Conservation (phyloP, 75 land plant species). For the Picea sitchensis region DNA sequence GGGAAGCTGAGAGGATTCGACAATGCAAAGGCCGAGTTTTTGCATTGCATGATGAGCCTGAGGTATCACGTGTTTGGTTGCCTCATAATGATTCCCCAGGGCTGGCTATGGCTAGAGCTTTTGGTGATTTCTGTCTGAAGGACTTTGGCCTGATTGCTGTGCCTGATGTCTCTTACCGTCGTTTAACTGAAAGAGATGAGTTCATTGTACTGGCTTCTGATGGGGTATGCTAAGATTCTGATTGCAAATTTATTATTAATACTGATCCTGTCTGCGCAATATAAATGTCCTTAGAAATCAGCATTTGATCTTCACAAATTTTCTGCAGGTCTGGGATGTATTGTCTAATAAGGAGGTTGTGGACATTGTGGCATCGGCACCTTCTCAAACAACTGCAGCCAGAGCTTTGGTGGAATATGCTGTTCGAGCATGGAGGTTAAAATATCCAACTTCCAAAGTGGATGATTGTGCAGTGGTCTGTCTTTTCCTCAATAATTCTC, state of each 20-base stretch:
- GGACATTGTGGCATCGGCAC: conserved; percentile 70
- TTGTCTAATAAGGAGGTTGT: conserved; percentile 87
- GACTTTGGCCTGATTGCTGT: conserved; percentile 84
- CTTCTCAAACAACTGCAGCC: conserved; percentile 72
- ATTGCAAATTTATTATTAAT: neutral
- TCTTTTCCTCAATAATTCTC: conserved; percentile 49
- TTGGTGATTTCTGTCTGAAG: conserved; percentile 89
- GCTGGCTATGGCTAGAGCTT: conserved; percentile 89
- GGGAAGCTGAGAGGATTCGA: conserved; percentile 76
- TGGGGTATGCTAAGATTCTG: conserved; percentile 49
- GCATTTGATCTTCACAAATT: neutral
- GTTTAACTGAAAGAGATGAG: conserved; percentile 65
- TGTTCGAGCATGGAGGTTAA: conserved; percentile 76
- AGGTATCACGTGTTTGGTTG: conserved; percentile 85
- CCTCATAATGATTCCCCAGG: conserved; percentile 84
- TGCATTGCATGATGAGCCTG: conserved; percentile 85
- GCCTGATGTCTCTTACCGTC: conserved; percentile 63
- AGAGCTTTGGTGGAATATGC: conserved; percentile 84
- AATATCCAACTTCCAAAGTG: conserved; percentile 81
- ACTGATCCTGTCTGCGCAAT: neutral
- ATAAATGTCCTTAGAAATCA: neutral
- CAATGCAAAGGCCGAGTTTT: conserved; percentile 84
- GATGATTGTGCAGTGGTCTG: conserved; percentile 94
- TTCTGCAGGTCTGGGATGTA: conserved; percentile 86
- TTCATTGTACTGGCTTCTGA: conserved; percentile 88